Conservation (phyloP, 2,329 filamentous ascomycete species). For the Xylariaceae sp. region DNA sequence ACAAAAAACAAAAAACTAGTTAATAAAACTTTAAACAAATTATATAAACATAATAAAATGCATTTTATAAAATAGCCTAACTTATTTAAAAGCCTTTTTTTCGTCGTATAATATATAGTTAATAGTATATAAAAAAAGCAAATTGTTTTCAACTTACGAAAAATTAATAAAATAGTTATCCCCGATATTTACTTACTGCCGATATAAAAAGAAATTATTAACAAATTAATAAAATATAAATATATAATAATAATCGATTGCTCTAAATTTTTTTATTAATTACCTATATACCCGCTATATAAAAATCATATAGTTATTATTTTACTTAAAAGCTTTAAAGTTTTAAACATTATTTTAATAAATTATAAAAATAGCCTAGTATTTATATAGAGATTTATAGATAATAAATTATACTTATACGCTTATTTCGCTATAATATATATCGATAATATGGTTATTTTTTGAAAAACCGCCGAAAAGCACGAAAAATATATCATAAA, state of each 20-base stretch:
- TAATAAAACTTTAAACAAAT: neutral
- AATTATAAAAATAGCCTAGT: neutral
- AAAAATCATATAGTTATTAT: neutral
- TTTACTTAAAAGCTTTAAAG: neutral
- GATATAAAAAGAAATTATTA: neutral
- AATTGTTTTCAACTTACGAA: neutral
- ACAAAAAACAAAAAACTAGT: neutral
- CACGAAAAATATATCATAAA: neutral
- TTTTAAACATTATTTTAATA: neutral
- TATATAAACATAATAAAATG: neutral
- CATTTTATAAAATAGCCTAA: neutral
- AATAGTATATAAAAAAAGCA: neutral
- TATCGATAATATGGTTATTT: constrained; percentile 2
- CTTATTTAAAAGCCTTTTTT: neutral
- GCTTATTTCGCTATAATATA: neutral
- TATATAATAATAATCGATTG: neutral
- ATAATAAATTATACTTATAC: neutral
- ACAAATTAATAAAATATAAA: neutral
- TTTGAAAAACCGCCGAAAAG: neutral
- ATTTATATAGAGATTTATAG: neutral
- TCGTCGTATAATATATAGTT: neutral
- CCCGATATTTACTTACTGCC: neutral
- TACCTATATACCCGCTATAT: neutral
- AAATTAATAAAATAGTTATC: neutral
- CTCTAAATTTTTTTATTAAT: constrained; percentile 1